A percentile compares a stretch with the other conserved stretches of the same genome.
Evolutionary conservation across 2,329 filamentous ascomycete genomes (phyloP).

Genomic region (Penicillium oxalicum): DNA sequence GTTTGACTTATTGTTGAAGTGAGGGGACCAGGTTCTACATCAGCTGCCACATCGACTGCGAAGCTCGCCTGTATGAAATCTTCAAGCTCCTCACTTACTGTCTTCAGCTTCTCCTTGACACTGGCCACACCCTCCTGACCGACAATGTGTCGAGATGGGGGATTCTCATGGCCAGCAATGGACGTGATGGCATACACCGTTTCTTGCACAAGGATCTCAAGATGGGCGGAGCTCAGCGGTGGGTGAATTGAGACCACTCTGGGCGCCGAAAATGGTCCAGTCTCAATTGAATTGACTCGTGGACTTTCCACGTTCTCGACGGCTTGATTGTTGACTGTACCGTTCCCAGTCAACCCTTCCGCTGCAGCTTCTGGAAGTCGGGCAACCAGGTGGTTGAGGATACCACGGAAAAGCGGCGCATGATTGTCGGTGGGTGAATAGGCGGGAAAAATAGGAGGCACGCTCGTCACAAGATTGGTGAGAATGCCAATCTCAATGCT

Average conservation of each 20-base stretch:
- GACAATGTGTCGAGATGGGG: slow-evolving; percentile 88
- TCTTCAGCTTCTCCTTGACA: slow-evolving; percentile 94
- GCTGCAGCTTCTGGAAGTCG: slow-evolving; percentile 53
- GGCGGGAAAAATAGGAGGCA: slow-evolving; percentile 64
- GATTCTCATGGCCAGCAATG: slow-evolving; percentile 93
- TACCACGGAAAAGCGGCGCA: slow-evolving; percentile 75
- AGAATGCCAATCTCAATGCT: slow-evolving; percentile 87
- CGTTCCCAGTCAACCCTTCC: slow-evolving; percentile 3
- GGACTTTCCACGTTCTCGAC: slow-evolving; percentile 14
- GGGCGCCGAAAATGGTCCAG: slow-evolving; percentile 33
- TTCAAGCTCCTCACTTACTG: slow-evolving; percentile 90
- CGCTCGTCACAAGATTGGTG: slow-evolving; percentile 79
- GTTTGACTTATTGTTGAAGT: slow-evolving; percentile 5
- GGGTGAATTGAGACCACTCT: slow-evolving; percentile 66
- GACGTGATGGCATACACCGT: slow-evolving; percentile 86
- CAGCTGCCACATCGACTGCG: slow-evolving; percentile 59
- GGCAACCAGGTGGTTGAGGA: slow-evolving; percentile 74
- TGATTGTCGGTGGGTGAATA: slow-evolving; percentile 65
- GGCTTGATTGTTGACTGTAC: slow-evolving; percentile 6
- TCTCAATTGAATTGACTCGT: slow-evolving; percentile 23
- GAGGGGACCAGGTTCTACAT: slow-evolving; percentile 23
- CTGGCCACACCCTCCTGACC: slow-evolving; percentile 79
- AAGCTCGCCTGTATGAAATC: slow-evolving; percentile 90
- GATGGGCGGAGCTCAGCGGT: slow-evolving; percentile 60
- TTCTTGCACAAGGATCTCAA: slow-evolving; percentile 72